A percentile compares a stretch with the other conserved stretches of the same genome.
phyloP scores from a whole-genome alignment of 2,329 filamentous ascomycete species.

The Cladosporium phlei region DNA sequence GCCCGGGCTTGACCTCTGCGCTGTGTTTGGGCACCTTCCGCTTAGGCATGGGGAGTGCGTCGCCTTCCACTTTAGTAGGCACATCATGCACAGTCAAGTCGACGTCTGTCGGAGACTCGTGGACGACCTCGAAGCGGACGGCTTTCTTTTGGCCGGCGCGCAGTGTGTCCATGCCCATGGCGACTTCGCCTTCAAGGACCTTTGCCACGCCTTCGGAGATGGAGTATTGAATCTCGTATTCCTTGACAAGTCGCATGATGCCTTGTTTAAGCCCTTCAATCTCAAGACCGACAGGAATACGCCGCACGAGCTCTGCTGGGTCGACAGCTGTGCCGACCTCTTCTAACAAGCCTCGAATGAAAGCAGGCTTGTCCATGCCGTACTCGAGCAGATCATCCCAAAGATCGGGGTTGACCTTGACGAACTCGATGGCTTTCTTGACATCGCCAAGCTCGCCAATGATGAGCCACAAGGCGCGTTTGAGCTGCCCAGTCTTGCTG shows the following conservation, averaged over 20 bases:
- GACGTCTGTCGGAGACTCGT: slow-evolving; percentile 26
- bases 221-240: slow-evolving; percentile 91
- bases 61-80: slow-evolving; percentile 24
- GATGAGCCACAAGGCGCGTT: slow-evolving; percentile 85
- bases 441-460: slow-evolving; percentile 91
- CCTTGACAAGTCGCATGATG: slow-evolving; percentile 83
- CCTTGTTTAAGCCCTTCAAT: slow-evolving; percentile 87
- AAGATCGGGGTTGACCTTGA: slow-evolving; percentile 84
- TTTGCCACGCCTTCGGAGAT: slow-evolving; percentile 86
- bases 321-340: slow-evolving; percentile 93
- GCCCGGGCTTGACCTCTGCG: slow-evolving; percentile 30
- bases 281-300: slow-evolving; percentile 88
- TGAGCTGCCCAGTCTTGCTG: slow-evolving; percentile 90
- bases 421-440: slow-evolving; percentile 86
- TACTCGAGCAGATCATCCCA: slow-evolving; percentile 95
- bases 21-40: slow-evolving; percentile 20
- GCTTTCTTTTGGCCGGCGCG: slow-evolving; percentile 75
- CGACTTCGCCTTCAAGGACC: slow-evolving; percentile 83
- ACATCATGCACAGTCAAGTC: slow-evolving; percentile 31
- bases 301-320: slow-evolving; percentile 80
- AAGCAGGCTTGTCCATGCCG: slow-evolving; percentile 94
- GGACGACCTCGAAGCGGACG: slow-evolving; percentile 77
- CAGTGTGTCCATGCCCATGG: slow-evolving; percentile 73
- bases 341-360: slow-evolving; percentile 86
- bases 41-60: slow-evolving; percentile 20